Evolutionary conservation across 768 basidiomycete genomes (phyloP), one percentile per base, ranked within the genome.

Genomic region (Xerocomus potaroensis): DNA sequence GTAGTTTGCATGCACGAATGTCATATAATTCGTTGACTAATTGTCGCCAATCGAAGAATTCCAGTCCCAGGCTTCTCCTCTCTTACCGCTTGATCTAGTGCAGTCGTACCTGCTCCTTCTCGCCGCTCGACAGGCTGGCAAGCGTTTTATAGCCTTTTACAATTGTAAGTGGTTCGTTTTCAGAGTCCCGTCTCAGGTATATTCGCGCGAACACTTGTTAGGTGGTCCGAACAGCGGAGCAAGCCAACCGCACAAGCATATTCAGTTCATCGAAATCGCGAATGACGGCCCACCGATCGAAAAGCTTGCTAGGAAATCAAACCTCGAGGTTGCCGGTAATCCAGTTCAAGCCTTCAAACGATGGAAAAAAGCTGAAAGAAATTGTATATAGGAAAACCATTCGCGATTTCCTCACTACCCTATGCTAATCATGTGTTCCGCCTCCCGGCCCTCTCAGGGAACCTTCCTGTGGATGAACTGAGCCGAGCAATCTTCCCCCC

Each of bases 221-320:
- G 88, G 87, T 55, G 89, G 89, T 6, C 73, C 79, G 23, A 71
- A 74, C 44, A 90, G 87, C 47, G 92, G 92, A 22, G 91, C 93
- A 10, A 92, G 90, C 61, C 93, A 96, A 67, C 72, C 77, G 2
- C 91, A 94, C 68, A 91, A 94, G 59, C 93, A 96, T 61, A 54
- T 94, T n/a, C 92, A 95, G 63, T 84, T 94, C 52, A 66, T 94
- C 27, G 84, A 89, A 27, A 60, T 80, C 15, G 76, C 76, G 9
- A 70, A 69, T 32, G 75, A 77, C 29, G 85, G 81, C 2, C 86
- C 88, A 12, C 93, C 93, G 0, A 74, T 93, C 21, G 92, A 94
- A 65, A 70, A 65, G 45, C 72, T 91, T 43, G 83, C 88, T 5
- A 73, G 72, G 54, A 66, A 69, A 16, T 69, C 76, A 9, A 72